Conservation (phyloP, 192 early-diverging fungal genomes). For the Gryganskiella cystojenkinii region DNA sequence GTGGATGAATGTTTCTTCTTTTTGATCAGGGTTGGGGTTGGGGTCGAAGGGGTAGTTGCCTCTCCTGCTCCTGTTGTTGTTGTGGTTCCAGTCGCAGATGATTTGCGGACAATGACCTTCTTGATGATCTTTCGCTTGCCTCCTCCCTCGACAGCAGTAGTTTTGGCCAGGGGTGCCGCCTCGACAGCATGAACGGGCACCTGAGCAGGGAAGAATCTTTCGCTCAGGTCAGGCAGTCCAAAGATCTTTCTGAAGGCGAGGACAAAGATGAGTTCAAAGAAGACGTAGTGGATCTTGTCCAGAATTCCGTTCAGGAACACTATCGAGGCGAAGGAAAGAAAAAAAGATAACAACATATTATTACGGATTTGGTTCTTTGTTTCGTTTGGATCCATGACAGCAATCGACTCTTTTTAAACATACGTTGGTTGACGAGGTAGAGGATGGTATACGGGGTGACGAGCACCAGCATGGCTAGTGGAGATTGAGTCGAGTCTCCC, state of each 20-base stretch:
- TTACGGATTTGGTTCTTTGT: neutral
- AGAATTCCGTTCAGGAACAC: constrained; percentile 41
- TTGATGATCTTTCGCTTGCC: neutral
- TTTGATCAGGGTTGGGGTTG: neutral
- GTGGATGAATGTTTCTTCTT: constrained; percentile 1
- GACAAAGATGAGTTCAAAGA: constrained; percentile 54
- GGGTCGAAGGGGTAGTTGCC: neutral
- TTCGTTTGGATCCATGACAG: too few species aligned
- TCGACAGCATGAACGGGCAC: constrained; percentile 13
- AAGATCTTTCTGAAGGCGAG: constrained; percentile 49
- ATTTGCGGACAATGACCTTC: constrained; percentile 7
- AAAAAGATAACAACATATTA: neutral
- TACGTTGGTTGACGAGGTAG: constrained; percentile 43
- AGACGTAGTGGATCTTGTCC: constrained; percentile 49
- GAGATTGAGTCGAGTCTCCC: constrained; percentile 39
- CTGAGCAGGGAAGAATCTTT: constrained; percentile 36
- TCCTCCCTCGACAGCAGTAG: neutral
- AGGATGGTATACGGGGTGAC: constrained; percentile 44
- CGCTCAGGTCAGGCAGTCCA: constrained; percentile 39
- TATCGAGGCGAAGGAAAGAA: neutral
- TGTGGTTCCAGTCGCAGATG: neutral
- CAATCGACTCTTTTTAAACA: constrained; percentile 1
- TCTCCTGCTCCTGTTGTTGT: neutral
- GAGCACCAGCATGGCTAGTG: constrained; percentile 46
- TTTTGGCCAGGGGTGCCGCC: constrained; percentile 14